These are phyloP conservation scores for Suhomyces emberorum DNA, from an alignment of 805 yeast species.

Conservation along the genomic window DNA sequence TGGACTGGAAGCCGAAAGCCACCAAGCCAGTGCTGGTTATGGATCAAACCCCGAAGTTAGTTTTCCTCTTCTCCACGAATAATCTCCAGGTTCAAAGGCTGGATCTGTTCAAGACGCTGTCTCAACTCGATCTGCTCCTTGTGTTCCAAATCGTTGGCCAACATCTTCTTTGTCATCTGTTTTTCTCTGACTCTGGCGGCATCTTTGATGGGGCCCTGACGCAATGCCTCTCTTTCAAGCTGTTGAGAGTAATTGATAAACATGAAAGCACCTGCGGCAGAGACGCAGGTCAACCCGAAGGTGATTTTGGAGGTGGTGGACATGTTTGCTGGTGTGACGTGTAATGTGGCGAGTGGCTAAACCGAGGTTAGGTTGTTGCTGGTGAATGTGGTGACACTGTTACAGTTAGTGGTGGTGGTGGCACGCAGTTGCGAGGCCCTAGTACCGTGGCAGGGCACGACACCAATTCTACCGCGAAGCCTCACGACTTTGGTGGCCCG, in stretches of 20 bases:
- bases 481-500: too few species aligned
- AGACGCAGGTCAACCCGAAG: slow-evolving; percentile 52
- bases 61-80: slow-evolving; percentile 31
- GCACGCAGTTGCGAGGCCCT: too few species aligned
- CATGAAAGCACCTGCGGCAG: slow-evolving; percentile 57
- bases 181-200: slow-evolving; percentile 59
- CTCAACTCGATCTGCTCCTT: slow-evolving; percentile 59
- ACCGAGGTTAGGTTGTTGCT: too few species aligned
- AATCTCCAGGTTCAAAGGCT: slow-evolving; percentile 50
- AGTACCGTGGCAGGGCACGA: too few species aligned
- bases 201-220: slow-evolving; percentile 84
- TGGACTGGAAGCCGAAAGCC: too few species aligned
- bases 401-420: too few species aligned
- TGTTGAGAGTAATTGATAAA: slow-evolving; percentile 72
- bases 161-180: slow-evolving; percentile 40
- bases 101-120: slow-evolving; percentile 53
- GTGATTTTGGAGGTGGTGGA: slow-evolving; percentile 79
- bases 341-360: too few species aligned
- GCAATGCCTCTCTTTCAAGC: slow-evolving; percentile 65
- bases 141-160: slow-evolving; percentile 61
- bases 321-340: too few species aligned
- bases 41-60: too few species aligned
- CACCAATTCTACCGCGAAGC: too few species aligned
- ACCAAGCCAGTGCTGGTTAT: too few species aligned
- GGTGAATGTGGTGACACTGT: too few species aligned